Evolutionary conservation across 306 rosid genomes (phyloP), one percentile per base, ranked within the genome.

Genomic region (Acacia confusa): DNA sequence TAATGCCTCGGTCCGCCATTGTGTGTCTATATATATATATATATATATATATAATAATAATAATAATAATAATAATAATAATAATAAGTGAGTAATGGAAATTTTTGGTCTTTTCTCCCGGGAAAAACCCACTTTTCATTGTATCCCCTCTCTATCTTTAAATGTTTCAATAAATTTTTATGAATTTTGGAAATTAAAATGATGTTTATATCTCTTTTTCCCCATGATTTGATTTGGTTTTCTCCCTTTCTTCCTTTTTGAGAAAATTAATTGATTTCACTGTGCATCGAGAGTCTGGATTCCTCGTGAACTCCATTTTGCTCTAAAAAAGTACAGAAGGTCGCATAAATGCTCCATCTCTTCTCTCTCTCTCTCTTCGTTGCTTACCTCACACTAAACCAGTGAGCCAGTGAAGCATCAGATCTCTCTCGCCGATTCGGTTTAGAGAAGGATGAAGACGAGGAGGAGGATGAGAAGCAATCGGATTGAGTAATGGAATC

Each of bases 401-500:
- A 24, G 77, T 55, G 70, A 76, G 44, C 28, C 48, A 74, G 69
- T 67, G 85, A 79, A 77, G 78, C 50, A 79, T 68, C 82, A 83
- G 83, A 83, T 83, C 87, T 83, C 70, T 75, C 70, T 70, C 0
- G 1, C 6, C 67, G 73, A 64, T 45, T 40, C 64, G 27, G 78
- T 80, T 76, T 11, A 6, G 2, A 60, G n/a, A 0, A 58, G 60
- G 65, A 57, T 2, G 2, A 15, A 47, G 20, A 47, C 13, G 13
- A 41, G 11, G 2, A 9, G 50, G 50, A 60, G 25, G 2, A 57
- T 36, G 40, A 36, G 58, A 48, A 58, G 78, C 65, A 44, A 27
- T 61, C 40, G 41, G 79, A 82, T 88, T 68, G 28, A 84, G 85
- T 72, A 27, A 84, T 76, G 88, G 90, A 82, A 72, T n/a, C 76